These are phyloP conservation scores for Agrocybe praecox DNA, from an alignment of 768 basidiomycete genomes.

Conservation along the genomic window DNA sequence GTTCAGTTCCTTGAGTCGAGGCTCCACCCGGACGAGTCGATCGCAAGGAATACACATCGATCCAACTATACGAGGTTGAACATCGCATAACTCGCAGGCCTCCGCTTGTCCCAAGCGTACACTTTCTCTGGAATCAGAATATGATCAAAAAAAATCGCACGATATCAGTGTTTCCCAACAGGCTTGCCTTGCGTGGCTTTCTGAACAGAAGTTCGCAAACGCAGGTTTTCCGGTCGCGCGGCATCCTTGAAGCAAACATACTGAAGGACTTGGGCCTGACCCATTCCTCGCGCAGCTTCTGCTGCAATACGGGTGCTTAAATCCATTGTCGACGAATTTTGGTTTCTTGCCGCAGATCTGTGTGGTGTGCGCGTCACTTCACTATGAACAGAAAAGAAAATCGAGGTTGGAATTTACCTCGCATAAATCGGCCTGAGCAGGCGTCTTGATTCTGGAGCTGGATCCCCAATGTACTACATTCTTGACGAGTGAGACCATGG, in stretches of 20 bases:
- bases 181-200: constrained; percentile 57
- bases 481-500: constrained; percentile 44
- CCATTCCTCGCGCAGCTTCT: constrained; percentile 59
- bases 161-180: neutral
- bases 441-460: constrained; percentile 25
- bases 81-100: constrained; percentile 51
- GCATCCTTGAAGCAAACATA: constrained; percentile 55
- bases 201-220: constrained; percentile 59
- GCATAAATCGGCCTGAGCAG: constrained; percentile 42
- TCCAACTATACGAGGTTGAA: constrained; percentile 46
- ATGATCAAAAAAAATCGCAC: neutral
- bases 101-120: constrained; percentile 50
- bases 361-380: neutral
- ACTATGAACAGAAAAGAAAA: constrained; percentile 9
- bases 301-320: constrained; percentile 61
- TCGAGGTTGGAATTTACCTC: constrained; percentile 34
- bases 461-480: constrained; percentile 43
- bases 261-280: constrained; percentile 35
- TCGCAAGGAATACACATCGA: constrained; percentile 54
- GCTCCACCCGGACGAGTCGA: constrained; percentile 41
- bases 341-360: constrained; percentile 63
- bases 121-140: constrained; percentile 42
- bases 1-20: constrained; percentile 51
- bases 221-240: constrained; percentile 50
- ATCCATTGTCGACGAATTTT: constrained; percentile 64